Evolutionary conservation across 257 asterid species (phyloP).

Genomic region (Primulina eburnea): DNA sequence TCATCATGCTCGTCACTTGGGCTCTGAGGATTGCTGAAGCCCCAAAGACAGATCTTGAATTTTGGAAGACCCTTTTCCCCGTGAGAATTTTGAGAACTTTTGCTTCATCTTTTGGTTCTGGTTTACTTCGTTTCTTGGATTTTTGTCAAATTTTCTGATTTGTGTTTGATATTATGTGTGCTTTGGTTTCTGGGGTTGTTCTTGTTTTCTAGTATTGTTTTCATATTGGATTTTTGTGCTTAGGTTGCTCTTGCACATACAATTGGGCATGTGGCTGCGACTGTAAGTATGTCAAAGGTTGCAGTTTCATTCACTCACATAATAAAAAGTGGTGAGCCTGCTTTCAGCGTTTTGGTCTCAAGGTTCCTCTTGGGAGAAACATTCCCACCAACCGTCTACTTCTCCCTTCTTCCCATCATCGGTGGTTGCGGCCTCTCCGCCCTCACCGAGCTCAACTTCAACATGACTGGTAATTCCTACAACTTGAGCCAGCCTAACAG

Average conservation of each 20-base stretch:
- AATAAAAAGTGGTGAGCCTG: conserved; percentile 96
- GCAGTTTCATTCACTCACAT: conserved; percentile 97
- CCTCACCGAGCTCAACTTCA: conserved; percentile 88
- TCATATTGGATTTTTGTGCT: conserved; percentile 17
- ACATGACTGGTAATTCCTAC: conserved; percentile 69
- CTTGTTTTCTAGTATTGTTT: conserved; percentile 13
- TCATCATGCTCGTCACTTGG: conserved; percentile 89
- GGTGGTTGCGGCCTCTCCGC: conserved; percentile 94
- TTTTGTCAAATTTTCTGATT: not conserved
- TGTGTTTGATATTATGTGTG: not conserved
- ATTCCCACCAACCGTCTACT: conserved; percentile 69
- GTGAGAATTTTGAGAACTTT: conserved; percentile 39
- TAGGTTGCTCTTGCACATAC: conserved; percentile 98
- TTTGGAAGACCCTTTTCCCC: conserved; percentile 95
- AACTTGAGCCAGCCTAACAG: not conserved
- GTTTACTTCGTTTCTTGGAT: not conserved
- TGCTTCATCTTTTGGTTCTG: conserved; percentile 3
- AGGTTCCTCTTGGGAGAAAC: conserved; percentile 79
- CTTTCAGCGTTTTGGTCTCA: conserved; percentile 88
- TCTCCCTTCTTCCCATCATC: conserved; percentile 81
- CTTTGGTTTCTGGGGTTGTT: not conserved
- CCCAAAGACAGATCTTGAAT: conserved; percentile 92
- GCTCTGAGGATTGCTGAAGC: conserved; percentile 72
- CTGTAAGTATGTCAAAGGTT: conserved; percentile 98
- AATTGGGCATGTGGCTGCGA: conserved; percentile 98